A percentile compares a stretch with the other conserved stretches of the same genome.
Conservation (phyloP, 2,329 filamentous ascomycete species). For the Spiromastix sp. region DNA sequence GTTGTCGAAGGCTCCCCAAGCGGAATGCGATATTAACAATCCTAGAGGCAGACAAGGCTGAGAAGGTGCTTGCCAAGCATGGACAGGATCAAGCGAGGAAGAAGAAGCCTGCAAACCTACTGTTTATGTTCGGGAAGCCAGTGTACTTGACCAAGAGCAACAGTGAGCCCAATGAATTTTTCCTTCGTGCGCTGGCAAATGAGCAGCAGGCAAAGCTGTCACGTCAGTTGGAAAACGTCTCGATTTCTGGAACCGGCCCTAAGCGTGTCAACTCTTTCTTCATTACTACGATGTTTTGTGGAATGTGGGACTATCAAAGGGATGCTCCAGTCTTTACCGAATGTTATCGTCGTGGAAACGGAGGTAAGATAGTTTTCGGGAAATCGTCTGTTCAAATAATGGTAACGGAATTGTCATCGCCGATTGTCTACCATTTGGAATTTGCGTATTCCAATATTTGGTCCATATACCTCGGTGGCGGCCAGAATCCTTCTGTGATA, state of each 20-base stretch:
- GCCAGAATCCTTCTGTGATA: conserved; percentile 25
- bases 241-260: conserved; percentile 4
- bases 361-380: conserved; percentile 31
- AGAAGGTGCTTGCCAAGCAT: conserved; percentile 11
- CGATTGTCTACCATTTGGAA: conserved; percentile 28
- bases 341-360: conserved; percentile 7
- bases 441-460: conserved; percentile 14
- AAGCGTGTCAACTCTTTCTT: conserved; percentile 10
- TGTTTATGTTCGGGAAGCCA: conserved; percentile 12
- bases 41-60: conserved; percentile 12
- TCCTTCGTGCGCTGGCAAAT: conserved; percentile 10
- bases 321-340: conserved; percentile 33
- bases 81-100: conserved; percentile 9
- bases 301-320: conserved; percentile 37
- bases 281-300: conserved; percentile 31
- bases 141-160: conserved; percentile 13
- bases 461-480: conserved; percentile 13
- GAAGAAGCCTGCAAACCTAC: conserved; percentile 4
- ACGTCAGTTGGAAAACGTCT: conserved; percentile 5
- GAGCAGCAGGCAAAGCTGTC: conserved; percentile 12
- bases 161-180: conserved; percentile 11
- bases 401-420: conserved; percentile 30
- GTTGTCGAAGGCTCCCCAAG: conserved; percentile 13
- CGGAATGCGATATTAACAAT: conserved; percentile 17
- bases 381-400: conserved; percentile 34